A percentile compares a stretch with the other conserved stretches of the same genome.
These are phyloP conservation scores for Solanum raphanifolium DNA, from an alignment of 257 asterid species.

Conservation along the genomic window DNA sequence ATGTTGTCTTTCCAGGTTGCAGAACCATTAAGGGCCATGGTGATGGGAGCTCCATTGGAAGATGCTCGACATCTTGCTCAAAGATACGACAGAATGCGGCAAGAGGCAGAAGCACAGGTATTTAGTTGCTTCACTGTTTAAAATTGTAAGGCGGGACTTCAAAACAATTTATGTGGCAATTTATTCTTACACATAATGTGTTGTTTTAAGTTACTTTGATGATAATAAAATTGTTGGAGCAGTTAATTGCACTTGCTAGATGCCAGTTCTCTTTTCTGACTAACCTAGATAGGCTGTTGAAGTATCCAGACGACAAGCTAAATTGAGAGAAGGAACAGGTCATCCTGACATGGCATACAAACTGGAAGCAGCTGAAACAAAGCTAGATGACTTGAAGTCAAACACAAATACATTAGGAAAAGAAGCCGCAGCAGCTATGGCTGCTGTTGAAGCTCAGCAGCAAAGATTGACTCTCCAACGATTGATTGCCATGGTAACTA, in stretches of 20 bases:
- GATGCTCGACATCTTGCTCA: conserved; percentile 99
- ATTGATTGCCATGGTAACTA: conserved; percentile 73
- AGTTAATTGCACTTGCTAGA: conserved; percentile 3
- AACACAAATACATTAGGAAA: conserved; percentile 79
- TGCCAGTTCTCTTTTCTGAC: conserved; percentile 17
- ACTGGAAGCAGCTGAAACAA: conserved; percentile 86
- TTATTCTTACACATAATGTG: neutral
- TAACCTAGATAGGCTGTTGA: conserved; percentile 94
- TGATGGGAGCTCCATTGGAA: conserved; percentile 98
- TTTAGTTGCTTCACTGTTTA: conserved; percentile 5
- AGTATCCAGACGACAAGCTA: conserved; percentile 81
- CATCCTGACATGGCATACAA: conserved; percentile 79
- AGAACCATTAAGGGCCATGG: conserved; percentile 98
- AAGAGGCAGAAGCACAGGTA: conserved; percentile 99
- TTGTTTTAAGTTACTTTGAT: neutral
- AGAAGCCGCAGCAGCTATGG: conserved; percentile 98
- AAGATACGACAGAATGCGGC: conserved; percentile 94
- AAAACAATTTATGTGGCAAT: neutral
- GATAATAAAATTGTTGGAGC: neutral
- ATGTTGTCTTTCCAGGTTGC: conserved; percentile 53
- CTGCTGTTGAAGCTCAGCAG: conserved; percentile 98
- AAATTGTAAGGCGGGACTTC: neutral
- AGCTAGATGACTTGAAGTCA: conserved; percentile 76
- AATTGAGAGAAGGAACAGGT: conserved; percentile 79
- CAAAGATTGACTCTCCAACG: conserved; percentile 91